Base-by-base conservation (phyloP, 2,329 filamentous ascomycete species). In the Sclerotinia glacialis region DNA sequence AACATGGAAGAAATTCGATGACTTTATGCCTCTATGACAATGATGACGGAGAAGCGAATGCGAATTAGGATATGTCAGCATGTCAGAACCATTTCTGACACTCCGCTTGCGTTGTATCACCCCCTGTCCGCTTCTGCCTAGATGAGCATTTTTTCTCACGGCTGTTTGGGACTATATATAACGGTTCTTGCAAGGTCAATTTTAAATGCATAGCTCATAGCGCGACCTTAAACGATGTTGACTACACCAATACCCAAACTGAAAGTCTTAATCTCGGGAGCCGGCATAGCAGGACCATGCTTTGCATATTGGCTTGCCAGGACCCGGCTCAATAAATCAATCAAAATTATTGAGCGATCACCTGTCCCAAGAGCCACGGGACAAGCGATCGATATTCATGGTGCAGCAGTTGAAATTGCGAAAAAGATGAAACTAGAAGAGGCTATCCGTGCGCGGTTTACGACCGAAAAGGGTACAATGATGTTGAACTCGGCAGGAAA, bases 381-480 rank as follows among this genome's bases (percentile, higher is more conserved):
- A 0, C 79, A 82, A 9, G 83, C 85, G 50, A 74, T 87, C 37
- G 85, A 87, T 70, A 76, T 87, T 3, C 80, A 82, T 78, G 77
- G 75, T 18, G 71, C 72, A 1, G 78, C 78, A 1, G 76, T 80
- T 8, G 73, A 75, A 1, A 72, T 80, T 2, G 79, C 79, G 74
- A 73, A 76, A 9, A 77, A 75, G 65, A 80, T 79, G 70, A 77
- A 78, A 0, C 76, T 78, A 0, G 76, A 80, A 72, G 78, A 79
- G 53, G 75, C 76, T 0, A 77, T 80, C 23, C 75, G 74, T 26
- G 73, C 75, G 50, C 77, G 77, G 42, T 75, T 71, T 1, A 78
- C 78, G 2, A 77, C 78, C 0, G 77, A 84, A 69, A 74, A 80
- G 47, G 83, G 82, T 16, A 69, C 83, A 11, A 72, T 76, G 42